Base-by-base conservation (phyloP, 2,329 filamentous ascomycete genomes). In the Dothiorella sarmentorum region DNA sequence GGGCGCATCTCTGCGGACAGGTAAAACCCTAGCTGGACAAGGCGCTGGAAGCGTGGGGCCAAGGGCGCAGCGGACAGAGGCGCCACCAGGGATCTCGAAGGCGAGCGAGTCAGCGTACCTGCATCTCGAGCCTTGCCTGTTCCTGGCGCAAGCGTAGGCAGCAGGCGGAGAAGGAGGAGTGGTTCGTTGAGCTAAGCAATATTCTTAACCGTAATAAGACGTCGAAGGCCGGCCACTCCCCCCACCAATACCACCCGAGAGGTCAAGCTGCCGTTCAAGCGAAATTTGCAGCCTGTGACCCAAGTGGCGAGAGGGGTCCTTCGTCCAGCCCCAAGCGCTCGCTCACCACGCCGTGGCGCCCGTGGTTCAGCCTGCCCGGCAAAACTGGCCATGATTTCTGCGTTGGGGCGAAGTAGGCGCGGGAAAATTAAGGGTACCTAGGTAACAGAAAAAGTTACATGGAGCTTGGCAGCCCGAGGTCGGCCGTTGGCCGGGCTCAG, bases 91-190 rank as follows among this genome's bases (percentile, higher is more conserved):
- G 27, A 15, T 10, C 9, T 31, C 47, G 31, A 38, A 24, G 24
- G 45, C 33, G 31, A 2, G 45, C 11, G n/a, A 31, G 9, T 5
- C 10, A 18, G 29, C 13, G 26, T 10, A 33, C 20, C 31, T 37
- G 29, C 18, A 37, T 51, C 18, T 9, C 15, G 31, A 13, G 31
- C 47, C 47, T 52, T 52, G 13, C 31, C 47, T 52, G 47, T 52
- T 52, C 47, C 47, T 52, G 31, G 20, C 31, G 15, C 31, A 37
- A 37, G 47, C 47, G 47, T 18, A 52, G 47, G 47, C 47, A 52
- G 47, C 47, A 52, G 47, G 47, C 47, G 31, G 47, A 52, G 47
- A 20, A 37, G 31, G 3, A 35, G 26, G 7, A 47, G 44, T 4
- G n/a, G 18, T 18, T 5, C n/a, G 18, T 42, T 22, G 22, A 20